These are phyloP conservation scores for Microdochium nivale DNA, from an alignment of 2,329 filamentous ascomycete genomes.

Conservation along the genomic window DNA sequence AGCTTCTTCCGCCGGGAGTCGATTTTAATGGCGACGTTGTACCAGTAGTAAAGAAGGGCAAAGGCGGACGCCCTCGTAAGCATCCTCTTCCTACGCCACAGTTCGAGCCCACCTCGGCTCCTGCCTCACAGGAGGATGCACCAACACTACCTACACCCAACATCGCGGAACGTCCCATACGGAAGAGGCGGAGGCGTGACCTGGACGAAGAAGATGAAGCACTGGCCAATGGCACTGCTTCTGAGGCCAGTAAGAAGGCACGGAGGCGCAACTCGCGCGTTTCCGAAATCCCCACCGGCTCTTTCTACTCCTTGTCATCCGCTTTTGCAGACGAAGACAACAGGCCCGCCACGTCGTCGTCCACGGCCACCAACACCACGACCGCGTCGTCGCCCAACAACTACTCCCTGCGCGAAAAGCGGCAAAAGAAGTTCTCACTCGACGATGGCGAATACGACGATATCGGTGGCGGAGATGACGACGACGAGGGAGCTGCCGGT, in stretches of 20 bases:
- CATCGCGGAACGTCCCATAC: slow-evolving; percentile 1
- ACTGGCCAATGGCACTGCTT: slow-evolving; percentile 5
- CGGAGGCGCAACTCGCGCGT: slow-evolving; percentile 12
- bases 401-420: slow-evolving; percentile 44
- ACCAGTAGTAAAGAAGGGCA: slow-evolving; percentile 20
- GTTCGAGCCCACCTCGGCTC: slow-evolving; percentile 9
- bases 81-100: slow-evolving; percentile 12
- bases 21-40: slow-evolving; percentile 6
- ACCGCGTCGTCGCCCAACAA: slow-evolving; percentile 34
- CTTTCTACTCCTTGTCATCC: slow-evolving; percentile 28
- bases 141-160: background rate
- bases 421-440: slow-evolving; percentile 44
- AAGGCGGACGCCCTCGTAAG: slow-evolving; percentile 20
- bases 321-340: slow-evolving; percentile 30
- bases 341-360: slow-evolving; percentile 43
- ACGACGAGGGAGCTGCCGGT: slow-evolving; percentile 20
- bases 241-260: slow-evolving; percentile 2
- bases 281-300: slow-evolving; percentile 29
- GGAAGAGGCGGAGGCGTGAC: slow-evolving; percentile 1
- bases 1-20: background rate
- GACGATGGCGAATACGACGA: slow-evolving; percentile 34
- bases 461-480: slow-evolving; percentile 18
- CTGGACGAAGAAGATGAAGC: slow-evolving; percentile 3
- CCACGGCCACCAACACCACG: slow-evolving; percentile 39
- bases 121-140: slow-evolving; percentile 3